Percentiles rank a stretch among this genome's conserved stretches.
phyloP scores from a whole-genome alignment of 768 basidiomycete species.

The Dentipellis fragilis region DNA sequence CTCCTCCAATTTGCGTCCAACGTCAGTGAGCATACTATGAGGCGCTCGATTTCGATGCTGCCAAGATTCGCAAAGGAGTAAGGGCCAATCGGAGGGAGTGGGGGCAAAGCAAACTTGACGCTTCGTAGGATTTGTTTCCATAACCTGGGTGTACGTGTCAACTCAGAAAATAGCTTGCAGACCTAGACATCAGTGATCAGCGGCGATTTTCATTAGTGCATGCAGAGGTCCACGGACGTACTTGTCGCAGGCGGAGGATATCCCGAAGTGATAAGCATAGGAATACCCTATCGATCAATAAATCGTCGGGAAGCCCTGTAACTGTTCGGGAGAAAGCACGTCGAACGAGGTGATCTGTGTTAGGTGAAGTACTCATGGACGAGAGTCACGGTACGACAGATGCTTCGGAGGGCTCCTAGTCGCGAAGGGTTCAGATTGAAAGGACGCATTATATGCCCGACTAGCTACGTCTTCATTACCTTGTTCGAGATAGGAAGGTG shows the following conservation, averaged over 20 bases:
- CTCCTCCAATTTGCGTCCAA: conserved; percentile 15
- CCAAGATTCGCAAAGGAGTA: conserved; percentile 10
- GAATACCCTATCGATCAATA: conserved; percentile 10
- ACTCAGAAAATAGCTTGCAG: conserved; percentile 8
- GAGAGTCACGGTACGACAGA: too few species aligned
- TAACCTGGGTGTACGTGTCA: conserved; percentile 10
- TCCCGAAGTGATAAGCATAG: conserved; percentile 10
- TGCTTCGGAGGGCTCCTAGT: too few species aligned
- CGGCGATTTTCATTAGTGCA: too few species aligned
- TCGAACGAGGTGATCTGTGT: too few species aligned
- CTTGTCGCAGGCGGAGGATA: conserved; percentile 10
- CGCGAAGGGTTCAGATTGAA: too few species aligned
- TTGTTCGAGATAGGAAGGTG: too few species aligned
- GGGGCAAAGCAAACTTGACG: conserved; percentile 11
- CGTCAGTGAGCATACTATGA: conserved; percentile 10
- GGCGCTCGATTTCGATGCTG: conserved; percentile 11
- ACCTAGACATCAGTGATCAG: not conserved
- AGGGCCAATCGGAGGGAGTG: conserved; percentile 9
- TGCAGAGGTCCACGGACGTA: not conserved
- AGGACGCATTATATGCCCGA: too few species aligned
- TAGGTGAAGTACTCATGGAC: too few species aligned
- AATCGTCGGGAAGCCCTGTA: conserved; percentile 7
- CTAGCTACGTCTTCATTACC: too few species aligned
- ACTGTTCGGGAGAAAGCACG: too few species aligned
- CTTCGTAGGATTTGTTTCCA: conserved; percentile 13